These are phyloP conservation scores for Boletus sp. DNA, from an alignment of 768 basidiomycete species.

Conservation along the genomic window DNA sequence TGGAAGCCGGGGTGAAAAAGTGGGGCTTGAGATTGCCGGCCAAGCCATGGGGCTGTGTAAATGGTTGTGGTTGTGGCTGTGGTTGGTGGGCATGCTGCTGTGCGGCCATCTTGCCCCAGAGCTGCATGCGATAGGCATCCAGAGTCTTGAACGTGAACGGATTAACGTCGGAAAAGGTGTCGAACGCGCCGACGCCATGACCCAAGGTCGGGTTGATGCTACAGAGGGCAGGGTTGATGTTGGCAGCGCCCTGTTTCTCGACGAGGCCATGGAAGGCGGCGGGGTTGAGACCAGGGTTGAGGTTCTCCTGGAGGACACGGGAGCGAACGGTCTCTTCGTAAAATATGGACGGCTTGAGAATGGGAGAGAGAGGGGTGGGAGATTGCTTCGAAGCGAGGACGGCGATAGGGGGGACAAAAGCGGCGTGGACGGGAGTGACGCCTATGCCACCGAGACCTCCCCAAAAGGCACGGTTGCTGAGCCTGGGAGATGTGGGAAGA, in stretches of 20 bases:
- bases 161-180: constrained; percentile 75
- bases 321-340: constrained; percentile 29
- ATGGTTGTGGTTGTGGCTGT: constrained; percentile 30
- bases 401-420: constrained; percentile 71
- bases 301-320: constrained; percentile 22
- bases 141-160: constrained; percentile 86
- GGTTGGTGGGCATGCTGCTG: constrained; percentile 52
- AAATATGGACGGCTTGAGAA: constrained; percentile 32
- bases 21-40: constrained; percentile 42
- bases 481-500: constrained; percentile 59
- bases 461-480: constrained; percentile 66
- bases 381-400: constrained; percentile 29
- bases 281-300: constrained; percentile 29
- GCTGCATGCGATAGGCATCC: constrained; percentile 86
- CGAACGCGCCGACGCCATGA: constrained; percentile 51
- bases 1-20: constrained; percentile 25
- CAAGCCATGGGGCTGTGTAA: constrained; percentile 35
- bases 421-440: constrained; percentile 81
- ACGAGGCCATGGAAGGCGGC: constrained; percentile 18
- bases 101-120: constrained; percentile 88
- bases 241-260: constrained; percentile 33
- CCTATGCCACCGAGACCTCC: constrained; percentile 71
- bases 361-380: constrained; percentile 12
- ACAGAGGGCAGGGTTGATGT: constrained; percentile 29
- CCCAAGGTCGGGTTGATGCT: constrained; percentile 24